A percentile compares a stretch with the other conserved stretches of the same genome.
Conservation (phyloP, 2,329 filamentous ascomycete species). For the Aspergillus versicolor region DNA sequence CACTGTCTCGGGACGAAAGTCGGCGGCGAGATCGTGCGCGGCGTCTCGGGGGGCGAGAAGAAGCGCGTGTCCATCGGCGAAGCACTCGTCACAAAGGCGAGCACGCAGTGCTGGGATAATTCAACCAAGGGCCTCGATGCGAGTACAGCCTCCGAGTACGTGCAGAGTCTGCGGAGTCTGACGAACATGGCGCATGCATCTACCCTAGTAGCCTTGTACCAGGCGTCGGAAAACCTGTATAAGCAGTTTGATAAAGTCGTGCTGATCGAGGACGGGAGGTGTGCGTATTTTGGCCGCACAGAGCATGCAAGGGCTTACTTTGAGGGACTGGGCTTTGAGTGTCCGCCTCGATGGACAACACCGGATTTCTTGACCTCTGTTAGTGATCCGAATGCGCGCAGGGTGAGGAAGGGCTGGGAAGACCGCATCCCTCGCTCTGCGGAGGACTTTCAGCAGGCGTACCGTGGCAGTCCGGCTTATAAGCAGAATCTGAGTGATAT, state of each 20-base stretch:
- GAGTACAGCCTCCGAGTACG: constrained; percentile 71
- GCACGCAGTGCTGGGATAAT: constrained; percentile 74
- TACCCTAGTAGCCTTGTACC: constrained; percentile 69
- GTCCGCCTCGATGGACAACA: constrained; percentile 69
- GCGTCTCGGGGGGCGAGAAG: constrained; percentile 68
- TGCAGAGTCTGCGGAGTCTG: constrained; percentile 63
- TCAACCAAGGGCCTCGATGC: constrained; percentile 72
- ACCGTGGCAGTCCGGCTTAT: constrained; percentile 48
- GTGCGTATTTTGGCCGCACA: constrained; percentile 68
- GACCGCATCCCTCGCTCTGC: constrained; percentile 55
- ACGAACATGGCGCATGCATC: constrained; percentile 64
- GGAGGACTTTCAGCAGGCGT: constrained; percentile 56
- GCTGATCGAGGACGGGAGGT: constrained; percentile 66
- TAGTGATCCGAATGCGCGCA: constrained; percentile 61
- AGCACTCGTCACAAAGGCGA: constrained; percentile 66
- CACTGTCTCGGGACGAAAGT: constrained; percentile 73
- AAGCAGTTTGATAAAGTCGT: constrained; percentile 67
- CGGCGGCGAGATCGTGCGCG: constrained; percentile 71
- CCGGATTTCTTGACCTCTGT: constrained; percentile 78
- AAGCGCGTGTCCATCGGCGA: constrained; percentile 83
- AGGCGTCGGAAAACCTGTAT: constrained; percentile 57
- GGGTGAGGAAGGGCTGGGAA: constrained; percentile 57
- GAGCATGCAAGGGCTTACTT: constrained; percentile 68
- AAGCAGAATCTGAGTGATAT: constrained; percentile 50
- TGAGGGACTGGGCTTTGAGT: constrained; percentile 68